Evolutionary conservation across 1,284 basidiomycete genomes (phyloP), one percentile per base, ranked within the genome.

Genomic region (Apiotrichum domesticum): DNA sequence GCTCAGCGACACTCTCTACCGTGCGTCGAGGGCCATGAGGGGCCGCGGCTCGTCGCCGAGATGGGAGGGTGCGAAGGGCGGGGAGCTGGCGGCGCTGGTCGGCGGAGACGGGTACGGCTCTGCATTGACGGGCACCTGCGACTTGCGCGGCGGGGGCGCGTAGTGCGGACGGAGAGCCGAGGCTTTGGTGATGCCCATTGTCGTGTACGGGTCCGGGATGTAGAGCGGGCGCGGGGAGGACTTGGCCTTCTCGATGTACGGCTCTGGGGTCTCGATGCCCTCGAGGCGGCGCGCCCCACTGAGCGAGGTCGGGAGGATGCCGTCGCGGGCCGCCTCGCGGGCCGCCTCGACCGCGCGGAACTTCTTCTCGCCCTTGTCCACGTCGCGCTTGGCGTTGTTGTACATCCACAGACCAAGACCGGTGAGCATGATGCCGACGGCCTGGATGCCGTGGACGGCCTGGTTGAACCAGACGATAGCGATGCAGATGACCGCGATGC

Each of bases 381-480:
- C 89, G 66, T 95, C 91, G 35, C 83, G 78, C 78, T 97, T 98
- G 51, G 92, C 87, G 52, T 85, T 84, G 79, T 98, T 97, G 80
- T 99, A 99, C 85, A 98, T 85, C 80, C 87, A 98, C 43, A 99
- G 78, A 0, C 96, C 96, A 14, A 83, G 77, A 67, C 93, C 97
- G 0, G 96, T 97, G 75, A 97, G 77, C 32, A 79, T 79, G 70
- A 99, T 99, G 15, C 96, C 96, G 44, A 80, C 65, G 2, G 82
- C 91, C 77, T 98, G 96, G 9, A 97, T 70, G 5, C 82, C 82
- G 62, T 94, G 87, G 3, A 98, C 86, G 15, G 80, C 73, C 78
- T 98, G 95, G 56, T 83, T 86, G 79, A 98, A 98, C 95, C 95
- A 99, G 52, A 94, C 79, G 71, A 99, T 92, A 35, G 96, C 95